Conservation (phyloP, 805 yeast genomes). For the Sugiyamaella lignohabitans region DNA sequence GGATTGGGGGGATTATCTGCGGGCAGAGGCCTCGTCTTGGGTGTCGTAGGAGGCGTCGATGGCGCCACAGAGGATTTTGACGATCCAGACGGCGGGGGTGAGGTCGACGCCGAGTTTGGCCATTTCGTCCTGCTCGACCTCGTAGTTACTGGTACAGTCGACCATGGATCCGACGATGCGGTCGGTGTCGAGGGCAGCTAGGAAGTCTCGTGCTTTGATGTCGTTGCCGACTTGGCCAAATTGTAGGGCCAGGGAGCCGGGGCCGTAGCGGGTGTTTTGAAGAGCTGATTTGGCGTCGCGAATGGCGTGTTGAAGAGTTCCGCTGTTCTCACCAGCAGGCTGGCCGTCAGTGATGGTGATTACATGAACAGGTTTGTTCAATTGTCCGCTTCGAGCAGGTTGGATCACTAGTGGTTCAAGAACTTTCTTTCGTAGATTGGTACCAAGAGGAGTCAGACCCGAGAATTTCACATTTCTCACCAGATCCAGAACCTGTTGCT, state of each 20-base stretch:
- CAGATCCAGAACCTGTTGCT: constrained; percentile 22
- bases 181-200: constrained; percentile 25
- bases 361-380: constrained; percentile 28
- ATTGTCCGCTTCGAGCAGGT: constrained; percentile 19
- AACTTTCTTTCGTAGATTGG: constrained; percentile 22
- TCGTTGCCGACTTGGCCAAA: constrained; percentile 32
- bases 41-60: constrained; percentile 27
- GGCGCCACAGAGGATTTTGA: constrained; percentile 28
- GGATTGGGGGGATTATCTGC: no score
- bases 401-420: constrained; percentile 26
- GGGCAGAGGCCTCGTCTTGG: constrained; percentile 29
- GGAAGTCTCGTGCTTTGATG: constrained; percentile 27
- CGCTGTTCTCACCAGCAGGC: constrained; percentile 29
- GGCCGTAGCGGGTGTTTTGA: constrained; percentile 22
- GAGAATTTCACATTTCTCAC: constrained; percentile 22
- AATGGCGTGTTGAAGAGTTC: constrained; percentile 22
- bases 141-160: constrained; percentile 28
- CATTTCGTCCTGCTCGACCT: constrained; percentile 30
- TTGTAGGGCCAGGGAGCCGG: constrained; percentile 29
- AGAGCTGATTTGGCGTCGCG: constrained; percentile 22
- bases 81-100: constrained; percentile 28
- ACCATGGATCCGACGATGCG: constrained; percentile 26
- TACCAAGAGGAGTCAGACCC: constrained; percentile 28
- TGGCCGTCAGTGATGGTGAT: constrained; percentile 29
- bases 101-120: constrained; percentile 26